Conservation (phyloP, 2,329 filamentous ascomycete species). For the Fusarium illudens region DNA sequence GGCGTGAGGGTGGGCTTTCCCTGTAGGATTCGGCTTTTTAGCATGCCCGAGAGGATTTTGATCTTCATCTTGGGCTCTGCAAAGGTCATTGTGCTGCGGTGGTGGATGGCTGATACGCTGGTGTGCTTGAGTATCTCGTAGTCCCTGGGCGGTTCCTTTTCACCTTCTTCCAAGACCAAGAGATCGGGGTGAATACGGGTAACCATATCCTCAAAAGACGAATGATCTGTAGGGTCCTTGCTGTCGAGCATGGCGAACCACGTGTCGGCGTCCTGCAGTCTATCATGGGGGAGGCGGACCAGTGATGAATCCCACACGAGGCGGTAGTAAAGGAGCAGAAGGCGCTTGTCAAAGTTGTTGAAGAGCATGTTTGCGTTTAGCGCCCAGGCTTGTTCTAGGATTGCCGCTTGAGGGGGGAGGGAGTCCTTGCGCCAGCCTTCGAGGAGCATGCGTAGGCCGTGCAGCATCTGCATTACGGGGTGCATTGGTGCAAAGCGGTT, state of each 20-base stretch:
- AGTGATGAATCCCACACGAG: slow-evolving; percentile 12
- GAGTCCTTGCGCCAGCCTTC: slow-evolving; percentile 1
- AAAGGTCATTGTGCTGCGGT: slow-evolving; percentile 10
- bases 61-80: background rate
- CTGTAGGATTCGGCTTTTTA: slow-evolving; percentile 11
- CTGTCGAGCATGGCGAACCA: slow-evolving; percentile 7
- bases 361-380: slow-evolving; percentile 11
- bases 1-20: background rate
- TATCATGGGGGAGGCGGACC: background rate
- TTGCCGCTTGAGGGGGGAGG: background rate
- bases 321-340: slow-evolving; percentile 16
- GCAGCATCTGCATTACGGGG: slow-evolving; percentile 4
- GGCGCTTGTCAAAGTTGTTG: slow-evolving; percentile 1
- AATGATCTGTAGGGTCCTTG: background rate
- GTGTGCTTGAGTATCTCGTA: slow-evolving; percentile 10
- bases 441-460: background rate
- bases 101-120: slow-evolving; percentile 16
- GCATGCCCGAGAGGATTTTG: background rate
- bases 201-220: background rate
- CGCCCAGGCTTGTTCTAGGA: slow-evolving; percentile 9
- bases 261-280: background rate
- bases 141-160: background rate
- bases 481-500: background rate
- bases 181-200: background rate
- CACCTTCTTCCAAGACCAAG: background rate